These are phyloP conservation scores for Aspergillus asperescens DNA, from an alignment of 495 filamentous ascomycete genomes.

Conservation along the genomic window DNA sequence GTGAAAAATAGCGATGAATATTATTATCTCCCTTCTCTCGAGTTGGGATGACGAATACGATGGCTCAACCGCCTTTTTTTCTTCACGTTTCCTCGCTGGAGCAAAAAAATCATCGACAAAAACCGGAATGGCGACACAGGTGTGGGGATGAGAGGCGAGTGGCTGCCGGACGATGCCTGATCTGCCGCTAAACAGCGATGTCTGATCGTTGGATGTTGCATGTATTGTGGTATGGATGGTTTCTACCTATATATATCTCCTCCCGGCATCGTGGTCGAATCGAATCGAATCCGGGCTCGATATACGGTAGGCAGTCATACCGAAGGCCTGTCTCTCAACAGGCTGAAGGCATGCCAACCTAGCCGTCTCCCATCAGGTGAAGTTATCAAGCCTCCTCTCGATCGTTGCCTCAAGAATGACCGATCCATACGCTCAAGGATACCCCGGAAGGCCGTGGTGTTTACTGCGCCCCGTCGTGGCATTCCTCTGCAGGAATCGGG, in stretches of 20 bases:
- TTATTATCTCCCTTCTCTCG: neutral
- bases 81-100: neutral
- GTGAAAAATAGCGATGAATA: too few relatives aligned
- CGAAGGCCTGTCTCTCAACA: constrained; percentile 2
- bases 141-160: constrained; percentile 13
- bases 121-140: constrained; percentile 5
- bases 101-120: constrained; percentile 13
- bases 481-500: neutral
- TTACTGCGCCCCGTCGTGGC: neutral
- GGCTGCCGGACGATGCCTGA: constrained; percentile 18
- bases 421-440: constrained; percentile 6
- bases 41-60: constrained; percentile 5
- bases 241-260: constrained; percentile 1
- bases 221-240: neutral
- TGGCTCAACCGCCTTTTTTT: constrained; percentile 7
- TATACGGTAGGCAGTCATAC: neutral
- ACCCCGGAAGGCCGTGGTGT: constrained; percentile 13
- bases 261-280: constrained; percentile 1
- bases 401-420: neutral
- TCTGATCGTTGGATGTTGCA: constrained; percentile 1
- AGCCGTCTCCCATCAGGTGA: constrained; percentile 1
- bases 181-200: constrained; percentile 17
- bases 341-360: constrained; percentile 6
- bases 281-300: neutral
- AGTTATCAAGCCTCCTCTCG: neutral